Base-by-base conservation (phyloP, 2,329 filamentous ascomycete genomes). In the Aspergillus ustus region DNA sequence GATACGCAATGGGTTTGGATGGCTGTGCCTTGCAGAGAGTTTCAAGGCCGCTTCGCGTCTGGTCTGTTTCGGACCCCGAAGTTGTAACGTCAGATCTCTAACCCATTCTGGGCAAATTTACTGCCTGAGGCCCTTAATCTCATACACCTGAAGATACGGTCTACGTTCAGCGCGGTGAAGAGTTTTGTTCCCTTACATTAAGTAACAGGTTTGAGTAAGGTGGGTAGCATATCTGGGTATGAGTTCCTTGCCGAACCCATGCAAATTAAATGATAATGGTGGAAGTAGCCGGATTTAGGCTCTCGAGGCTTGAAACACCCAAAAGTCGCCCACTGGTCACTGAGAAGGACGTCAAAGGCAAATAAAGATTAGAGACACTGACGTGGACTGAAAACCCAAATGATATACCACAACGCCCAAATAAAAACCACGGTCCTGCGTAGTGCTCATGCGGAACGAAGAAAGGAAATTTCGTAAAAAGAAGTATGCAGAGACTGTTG, bases 381-480 rank as follows among this genome's bases (percentile, higher is more conserved):
- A 25, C 51, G 45, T 52, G 34, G 46, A 59, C 28, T 44, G 53
- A 19, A 56, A 60, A 52, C 57, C 63, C 60, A 51, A 60, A 58
- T 44, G 45, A 59, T 65, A 53, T 62, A 59, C 67, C 65, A 59
- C 66, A 67, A 67, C 66, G 66, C 67, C 68, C 46, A 22, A 22
- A 5, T 58, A 52, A 63, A 65, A 63, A 70, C 69, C 63, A 70
- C 67, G 68, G 62, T 66, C 67, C 67, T 66, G 68, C 68, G 63
- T 63, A 69, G 64, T 65, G 63, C 59, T 60, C 60, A 58, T 64
- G 66, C 59, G 66, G 50, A 67, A 62, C 50, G 57, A 40, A 29
- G 48, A 46, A 60, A 63, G 20, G 40, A 46, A 50, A 46, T 19
- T 22, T 48, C 52, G 58, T 44, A 34, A 25, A 55, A 53, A 53